phyloP scores from a whole-genome alignment of 768 basidiomycete genomes.

The Pisolithus tinctorius region DNA sequence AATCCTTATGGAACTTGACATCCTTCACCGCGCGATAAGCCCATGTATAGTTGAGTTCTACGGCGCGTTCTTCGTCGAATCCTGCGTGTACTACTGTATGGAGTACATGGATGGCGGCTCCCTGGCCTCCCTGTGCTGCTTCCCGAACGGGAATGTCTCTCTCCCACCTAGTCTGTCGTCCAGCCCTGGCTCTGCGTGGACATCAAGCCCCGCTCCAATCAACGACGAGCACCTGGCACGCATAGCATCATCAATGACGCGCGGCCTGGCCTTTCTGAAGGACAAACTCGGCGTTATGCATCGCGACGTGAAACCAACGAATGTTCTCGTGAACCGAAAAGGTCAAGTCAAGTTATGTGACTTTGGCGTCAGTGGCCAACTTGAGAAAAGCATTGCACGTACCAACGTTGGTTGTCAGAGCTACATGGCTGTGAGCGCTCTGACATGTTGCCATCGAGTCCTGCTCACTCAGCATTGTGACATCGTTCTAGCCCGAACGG shows the following conservation, averaged over 20 bases:
- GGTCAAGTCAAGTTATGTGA: slow-evolving; percentile 95
- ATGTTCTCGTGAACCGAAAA: slow-evolving; percentile 82
- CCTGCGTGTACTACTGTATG: slow-evolving; percentile 99
- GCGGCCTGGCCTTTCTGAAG: slow-evolving; percentile 91
- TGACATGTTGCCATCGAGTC: neutral
- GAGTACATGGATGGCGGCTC: slow-evolving; percentile 99
- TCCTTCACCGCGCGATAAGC: slow-evolving; percentile 87
- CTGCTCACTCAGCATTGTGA: neutral
- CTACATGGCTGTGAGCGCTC: slow-evolving; percentile 86
- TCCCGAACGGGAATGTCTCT: slow-evolving; percentile 33
- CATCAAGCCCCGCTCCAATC: slow-evolving; percentile 33
- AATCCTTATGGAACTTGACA: slow-evolving; percentile 98
- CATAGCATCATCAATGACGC: slow-evolving; percentile 77
- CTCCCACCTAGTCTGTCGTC: slow-evolving; percentile 27
- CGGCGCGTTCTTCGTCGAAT: slow-evolving; percentile 98
- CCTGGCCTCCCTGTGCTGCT: slow-evolving; percentile 66
- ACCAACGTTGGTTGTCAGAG: slow-evolving; percentile 98
- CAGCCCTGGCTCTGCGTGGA: slow-evolving; percentile 28
- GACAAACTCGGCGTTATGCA: slow-evolving; percentile 89
- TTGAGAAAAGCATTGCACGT: slow-evolving; percentile 93
- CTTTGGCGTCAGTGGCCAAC: slow-evolving; percentile 97
- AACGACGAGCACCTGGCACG: slow-evolving; percentile 77
- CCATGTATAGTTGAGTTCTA: slow-evolving; percentile 97
- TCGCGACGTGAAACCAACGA: slow-evolving; percentile 88
- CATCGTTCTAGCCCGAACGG: slow-evolving; percentile 69